These are phyloP conservation scores for Pyrrhoderma lamaoense DNA, from an alignment of 1,284 basidiomycete genomes.

Conservation along the genomic window DNA sequence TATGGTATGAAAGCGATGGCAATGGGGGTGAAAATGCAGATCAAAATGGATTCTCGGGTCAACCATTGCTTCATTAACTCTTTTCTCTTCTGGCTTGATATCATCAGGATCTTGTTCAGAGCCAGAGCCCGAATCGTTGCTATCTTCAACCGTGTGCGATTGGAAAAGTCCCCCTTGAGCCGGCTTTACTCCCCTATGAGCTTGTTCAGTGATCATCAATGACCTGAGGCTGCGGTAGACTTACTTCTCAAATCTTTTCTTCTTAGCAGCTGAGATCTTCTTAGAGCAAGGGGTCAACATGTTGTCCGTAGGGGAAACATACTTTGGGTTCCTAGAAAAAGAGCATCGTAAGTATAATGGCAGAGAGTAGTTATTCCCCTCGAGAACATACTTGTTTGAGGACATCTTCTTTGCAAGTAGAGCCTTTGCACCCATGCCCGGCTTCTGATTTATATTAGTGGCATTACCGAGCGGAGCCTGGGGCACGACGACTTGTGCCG, in stretches of 20 bases:
- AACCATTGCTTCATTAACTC: slow-evolving; percentile 23
- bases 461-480: slow-evolving; percentile 72
- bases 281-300: slow-evolving; percentile 87
- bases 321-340: slow-evolving; percentile 63
- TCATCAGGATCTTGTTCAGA: slow-evolving; percentile 21
- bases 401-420: slow-evolving; percentile 84
- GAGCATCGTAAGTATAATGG: slow-evolving; percentile 1
- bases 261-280: slow-evolving; percentile 82
- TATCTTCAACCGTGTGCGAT: slow-evolving; percentile 35
- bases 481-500: slow-evolving; percentile 71
- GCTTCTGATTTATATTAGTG: slow-evolving; percentile 46
- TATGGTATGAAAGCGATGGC: slow-evolving; percentile 4
- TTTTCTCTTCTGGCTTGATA: slow-evolving; percentile 7
- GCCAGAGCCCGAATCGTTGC: slow-evolving; percentile 27
- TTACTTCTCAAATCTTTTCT: slow-evolving; percentile 87
- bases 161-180: slow-evolving; percentile 50
- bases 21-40: slow-evolving; percentile 1
- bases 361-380: background rate
- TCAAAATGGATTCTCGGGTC: slow-evolving; percentile 47
- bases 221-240: slow-evolving; percentile 28
- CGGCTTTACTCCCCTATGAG: slow-evolving; percentile 47
- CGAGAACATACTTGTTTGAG: slow-evolving; percentile 62
- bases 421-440: slow-evolving; percentile 82
- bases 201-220: slow-evolving; percentile 6
- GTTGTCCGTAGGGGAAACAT: slow-evolving; percentile 87